Conservation (phyloP, 768 basidiomycete genomes). For the Boletus sp. region DNA sequence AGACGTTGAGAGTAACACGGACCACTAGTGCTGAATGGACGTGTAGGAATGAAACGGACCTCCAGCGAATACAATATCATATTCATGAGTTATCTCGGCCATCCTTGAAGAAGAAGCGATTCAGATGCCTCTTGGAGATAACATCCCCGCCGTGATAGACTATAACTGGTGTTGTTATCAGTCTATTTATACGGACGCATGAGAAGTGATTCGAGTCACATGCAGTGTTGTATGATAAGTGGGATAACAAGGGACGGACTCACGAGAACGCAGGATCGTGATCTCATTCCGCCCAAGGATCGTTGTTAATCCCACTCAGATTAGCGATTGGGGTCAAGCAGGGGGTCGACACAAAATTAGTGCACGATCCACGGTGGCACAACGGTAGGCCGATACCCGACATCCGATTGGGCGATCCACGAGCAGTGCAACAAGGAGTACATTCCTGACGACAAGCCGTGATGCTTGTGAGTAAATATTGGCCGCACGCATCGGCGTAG, state of each 20-base stretch:
- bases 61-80: slow-evolving; percentile 58
- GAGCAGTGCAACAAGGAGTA: too few species aligned
- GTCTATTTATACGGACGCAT: slow-evolving; percentile 5
- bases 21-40: not conserved
- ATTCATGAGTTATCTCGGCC: slow-evolving; percentile 15
- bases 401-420: not conserved
- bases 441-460: too few species aligned
- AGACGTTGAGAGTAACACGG: not conserved
- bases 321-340: not conserved
- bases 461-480: not conserved
- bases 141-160: not conserved
- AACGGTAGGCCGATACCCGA: not conserved
- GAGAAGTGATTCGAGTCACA: not conserved
- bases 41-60: slow-evolving; percentile 34
- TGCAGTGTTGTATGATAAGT: too few species aligned
- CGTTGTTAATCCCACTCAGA: not conserved
- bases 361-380: not conserved
- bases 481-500: not conserved
- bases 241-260: too few species aligned
- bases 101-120: slow-evolving; percentile 4
- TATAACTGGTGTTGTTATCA: not conserved
- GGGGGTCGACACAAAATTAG: too few species aligned
- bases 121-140: not conserved
- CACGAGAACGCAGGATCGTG: not conserved
- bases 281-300: not conserved